Percentiles rank a stretch among this genome's conserved stretches.
Conservation (phyloP, 192 early-diverging fungal species). For the Backusella westeae region DNA sequence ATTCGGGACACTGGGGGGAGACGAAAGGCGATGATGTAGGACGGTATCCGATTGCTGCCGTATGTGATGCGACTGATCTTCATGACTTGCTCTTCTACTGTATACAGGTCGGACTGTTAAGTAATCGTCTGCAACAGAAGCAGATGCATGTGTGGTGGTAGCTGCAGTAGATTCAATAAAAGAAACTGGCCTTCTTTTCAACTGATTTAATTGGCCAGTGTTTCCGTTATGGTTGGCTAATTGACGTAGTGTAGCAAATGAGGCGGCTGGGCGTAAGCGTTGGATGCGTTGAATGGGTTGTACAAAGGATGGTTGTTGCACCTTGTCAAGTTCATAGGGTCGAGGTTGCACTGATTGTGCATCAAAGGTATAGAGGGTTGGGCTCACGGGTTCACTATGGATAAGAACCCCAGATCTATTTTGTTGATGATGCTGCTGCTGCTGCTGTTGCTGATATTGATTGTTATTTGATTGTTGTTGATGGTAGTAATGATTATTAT, state of each 20-base stretch:
- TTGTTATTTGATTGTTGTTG: background rate
- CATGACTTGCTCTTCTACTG: conserved; percentile 14
- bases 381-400: background rate
- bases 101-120: conserved; percentile 5
- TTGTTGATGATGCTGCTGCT: background rate
- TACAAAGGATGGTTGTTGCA: background rate
- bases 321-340: background rate
- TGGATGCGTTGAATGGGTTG: conserved; percentile 8
- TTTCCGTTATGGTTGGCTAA: conserved; percentile 5
- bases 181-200: conserved; percentile 1
- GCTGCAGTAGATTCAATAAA: background rate
- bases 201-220: background rate
- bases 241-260: conserved; percentile 17
- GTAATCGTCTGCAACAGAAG: background rate
- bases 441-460: background rate
- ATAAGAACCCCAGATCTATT: background rate
- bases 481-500: background rate
- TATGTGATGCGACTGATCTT: conserved; percentile 9
- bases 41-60: background rate
- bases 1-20: background rate
- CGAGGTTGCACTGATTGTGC: background rate
- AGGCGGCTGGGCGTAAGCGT: conserved; percentile 19
- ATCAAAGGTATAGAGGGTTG: conserved; percentile 2
- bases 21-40: background rate
- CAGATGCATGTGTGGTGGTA: background rate